phyloP scores from a whole-genome alignment of 2,329 filamentous ascomycete genomes.

The Paraphaeosphaeria sporulosa region DNA sequence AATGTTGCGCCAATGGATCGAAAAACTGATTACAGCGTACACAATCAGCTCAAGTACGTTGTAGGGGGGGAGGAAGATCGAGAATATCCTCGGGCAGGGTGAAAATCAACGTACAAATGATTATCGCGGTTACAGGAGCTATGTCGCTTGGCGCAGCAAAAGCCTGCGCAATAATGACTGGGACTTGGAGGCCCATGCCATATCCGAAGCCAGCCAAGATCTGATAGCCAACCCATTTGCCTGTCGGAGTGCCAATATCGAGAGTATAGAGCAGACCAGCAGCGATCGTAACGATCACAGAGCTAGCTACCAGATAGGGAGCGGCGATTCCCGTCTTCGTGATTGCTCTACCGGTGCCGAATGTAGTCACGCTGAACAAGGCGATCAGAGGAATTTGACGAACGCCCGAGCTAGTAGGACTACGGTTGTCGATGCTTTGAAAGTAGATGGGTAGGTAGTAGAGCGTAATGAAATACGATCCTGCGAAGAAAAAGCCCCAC shows the following conservation, averaged over 20 bases:
- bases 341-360: conserved; percentile 32
- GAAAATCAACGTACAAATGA: conserved; percentile 15
- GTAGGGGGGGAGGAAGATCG: not conserved
- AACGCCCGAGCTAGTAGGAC: conserved; percentile 49
- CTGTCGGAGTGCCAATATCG: conserved; percentile 39
- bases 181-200: conserved; percentile 4
- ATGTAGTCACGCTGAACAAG: conserved; percentile 40
- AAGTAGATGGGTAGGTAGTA: conserved; percentile 60
- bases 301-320: conserved; percentile 41
- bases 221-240: conserved; percentile 58
- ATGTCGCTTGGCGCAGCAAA: conserved; percentile 9
- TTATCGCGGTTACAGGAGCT: conserved; percentile 13
- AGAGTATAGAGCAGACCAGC: conserved; percentile 55
- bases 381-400: conserved; percentile 51
- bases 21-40: conserved; percentile 35
- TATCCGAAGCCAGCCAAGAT: conserved; percentile 45
- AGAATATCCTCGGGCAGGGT: not conserved
- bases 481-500: conserved; percentile 48
- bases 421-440: conserved; percentile 49
- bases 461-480: conserved; percentile 48
- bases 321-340: conserved; percentile 43
- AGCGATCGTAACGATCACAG: conserved; percentile 41
- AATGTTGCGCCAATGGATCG: conserved; percentile 48
- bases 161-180: conserved; percentile 12
- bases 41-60: not conserved